Conservation (phyloP, 805 yeast species). For the Ogataea populi-albae region DNA sequence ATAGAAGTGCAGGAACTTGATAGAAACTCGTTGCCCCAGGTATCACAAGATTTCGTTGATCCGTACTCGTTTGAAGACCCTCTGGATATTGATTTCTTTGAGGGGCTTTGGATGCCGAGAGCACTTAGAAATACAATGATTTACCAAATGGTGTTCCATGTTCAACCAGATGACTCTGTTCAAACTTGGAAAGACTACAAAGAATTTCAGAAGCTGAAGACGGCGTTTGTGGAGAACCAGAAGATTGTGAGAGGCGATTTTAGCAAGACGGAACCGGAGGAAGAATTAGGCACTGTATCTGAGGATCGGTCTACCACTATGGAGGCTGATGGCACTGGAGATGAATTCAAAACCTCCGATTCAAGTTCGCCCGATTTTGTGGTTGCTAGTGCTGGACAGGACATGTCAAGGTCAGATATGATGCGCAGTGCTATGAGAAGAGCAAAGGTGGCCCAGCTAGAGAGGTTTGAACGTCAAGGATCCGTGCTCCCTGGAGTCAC, state of each 20-base stretch:
- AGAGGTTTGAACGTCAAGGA: conserved; percentile 24
- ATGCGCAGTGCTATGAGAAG: conserved; percentile 22
- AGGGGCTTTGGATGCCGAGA: conserved; percentile 78
- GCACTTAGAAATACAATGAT: conserved; percentile 82
- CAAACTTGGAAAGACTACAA: conserved; percentile 87
- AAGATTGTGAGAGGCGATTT: conserved; percentile 12
- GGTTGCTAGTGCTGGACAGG: conserved; percentile 5
- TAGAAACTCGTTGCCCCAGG: conserved; percentile 35
- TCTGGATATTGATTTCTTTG: conserved; percentile 71
- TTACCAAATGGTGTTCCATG: conserved; percentile 81
- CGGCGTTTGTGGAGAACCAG: conserved; percentile 47
- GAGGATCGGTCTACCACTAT: background rate
- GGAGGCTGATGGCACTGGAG: background rate
- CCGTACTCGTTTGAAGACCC: conserved; percentile 93
- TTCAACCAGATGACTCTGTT: conserved; percentile 95
- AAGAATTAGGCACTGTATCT: background rate
- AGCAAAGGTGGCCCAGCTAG: conserved; percentile 29
- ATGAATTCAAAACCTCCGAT: background rate
- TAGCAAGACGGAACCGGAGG: background rate
- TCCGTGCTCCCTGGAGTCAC: conserved; percentile 9
- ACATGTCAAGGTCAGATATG: conserved; percentile 8
- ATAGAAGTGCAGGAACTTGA: conserved; percentile 41
- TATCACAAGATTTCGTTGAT: conserved; percentile 53
- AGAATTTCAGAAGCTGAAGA: conserved; percentile 54
- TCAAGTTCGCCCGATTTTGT: background rate